These are phyloP conservation scores for Metschnikowia koreensis DNA, from an alignment of 805 yeast genomes.

Conservation along the genomic window DNA sequence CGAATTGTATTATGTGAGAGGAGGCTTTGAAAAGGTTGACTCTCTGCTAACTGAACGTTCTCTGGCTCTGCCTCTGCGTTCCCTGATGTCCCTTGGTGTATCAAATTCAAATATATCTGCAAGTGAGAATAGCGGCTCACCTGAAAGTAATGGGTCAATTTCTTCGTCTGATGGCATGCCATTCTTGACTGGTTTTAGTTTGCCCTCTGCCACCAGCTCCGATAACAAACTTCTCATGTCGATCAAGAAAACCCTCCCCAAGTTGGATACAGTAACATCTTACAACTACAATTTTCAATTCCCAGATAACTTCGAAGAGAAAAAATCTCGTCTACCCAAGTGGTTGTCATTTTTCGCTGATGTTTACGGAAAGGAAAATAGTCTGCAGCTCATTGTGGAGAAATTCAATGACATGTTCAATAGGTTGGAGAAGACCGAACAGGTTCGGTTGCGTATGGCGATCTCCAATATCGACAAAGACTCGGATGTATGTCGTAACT, in stretches of 20 bases:
- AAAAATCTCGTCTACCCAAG: slow-evolving; percentile 24
- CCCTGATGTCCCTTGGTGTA: slow-evolving; percentile 12
- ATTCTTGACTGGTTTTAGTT: slow-evolving; percentile 38
- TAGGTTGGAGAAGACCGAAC: slow-evolving; percentile 40
- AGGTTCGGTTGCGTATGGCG: slow-evolving; percentile 35
- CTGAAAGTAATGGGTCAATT: neutral
- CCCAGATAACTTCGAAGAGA: slow-evolving; percentile 18
- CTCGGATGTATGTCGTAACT: slow-evolving; percentile 8
- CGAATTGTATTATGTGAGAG: slow-evolving; percentile 24
- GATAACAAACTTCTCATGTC: slow-evolving; percentile 35
- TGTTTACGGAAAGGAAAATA: slow-evolving; percentile 13
- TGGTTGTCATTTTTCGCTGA: slow-evolving; percentile 32
- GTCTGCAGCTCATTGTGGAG: slow-evolving; percentile 23
- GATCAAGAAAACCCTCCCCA: slow-evolving; percentile 33
- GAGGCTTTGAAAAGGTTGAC: slow-evolving; percentile 25
- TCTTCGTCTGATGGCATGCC: slow-evolving; percentile 11
- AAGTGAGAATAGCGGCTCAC: neutral
- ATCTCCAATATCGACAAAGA: slow-evolving; percentile 20
- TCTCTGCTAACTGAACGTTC: slow-evolving; percentile 8
- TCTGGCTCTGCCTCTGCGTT: slow-evolving; percentile 12
- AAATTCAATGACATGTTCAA: slow-evolving; percentile 31
- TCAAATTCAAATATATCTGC: slow-evolving; percentile 9
- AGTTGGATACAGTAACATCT: slow-evolving; percentile 20
- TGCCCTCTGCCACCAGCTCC: slow-evolving; percentile 41
- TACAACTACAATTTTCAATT: slow-evolving; percentile 26